Percentiles rank a stretch among this genome's conserved stretches.
These are phyloP conservation scores for Globisporangium recalcitrans DNA, from an alignment of 352 stramenopile genomes.

Conservation along the genomic window DNA sequence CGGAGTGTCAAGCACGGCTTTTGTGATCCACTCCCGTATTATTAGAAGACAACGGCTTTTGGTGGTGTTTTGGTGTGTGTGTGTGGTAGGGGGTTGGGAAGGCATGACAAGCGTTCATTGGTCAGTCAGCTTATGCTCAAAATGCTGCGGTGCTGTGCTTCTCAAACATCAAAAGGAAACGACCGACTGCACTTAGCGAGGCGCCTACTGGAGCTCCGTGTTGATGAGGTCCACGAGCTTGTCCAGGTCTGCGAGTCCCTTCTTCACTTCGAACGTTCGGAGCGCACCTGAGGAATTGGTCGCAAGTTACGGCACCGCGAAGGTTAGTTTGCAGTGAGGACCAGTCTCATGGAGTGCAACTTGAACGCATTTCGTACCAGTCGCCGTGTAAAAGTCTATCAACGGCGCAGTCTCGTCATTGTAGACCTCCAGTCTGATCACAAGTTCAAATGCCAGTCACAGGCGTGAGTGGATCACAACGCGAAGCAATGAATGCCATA, in stretches of 20 bases:
- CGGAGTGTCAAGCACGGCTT: background rate
- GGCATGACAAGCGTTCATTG: background rate
- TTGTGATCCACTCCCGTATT: background rate
- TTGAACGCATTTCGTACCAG: conserved; percentile 23
- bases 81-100: background rate
- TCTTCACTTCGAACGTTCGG: conserved; percentile 83
- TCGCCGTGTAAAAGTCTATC: conserved; percentile 80
- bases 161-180: background rate
- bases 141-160: background rate
- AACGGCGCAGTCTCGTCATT: conserved; percentile 84
- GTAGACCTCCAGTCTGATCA: conserved; percentile 75
- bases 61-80: too few relatives aligned
- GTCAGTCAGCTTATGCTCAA: background rate
- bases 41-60: background rate
- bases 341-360: background rate
- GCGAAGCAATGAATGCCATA: background rate
- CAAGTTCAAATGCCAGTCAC: background rate
- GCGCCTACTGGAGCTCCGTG: conserved; percentile 28
- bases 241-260: conserved; percentile 73
- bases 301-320: background rate
- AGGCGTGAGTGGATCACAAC: too few relatives aligned
- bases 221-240: conserved; percentile 74
- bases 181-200: background rate
- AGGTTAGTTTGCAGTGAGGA: background rate
- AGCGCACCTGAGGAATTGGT: conserved; percentile 28